These are phyloP conservation scores for Aspergillus japonicus DNA, from an alignment of 2,329 filamentous ascomycete genomes.

Conservation along the genomic window DNA sequence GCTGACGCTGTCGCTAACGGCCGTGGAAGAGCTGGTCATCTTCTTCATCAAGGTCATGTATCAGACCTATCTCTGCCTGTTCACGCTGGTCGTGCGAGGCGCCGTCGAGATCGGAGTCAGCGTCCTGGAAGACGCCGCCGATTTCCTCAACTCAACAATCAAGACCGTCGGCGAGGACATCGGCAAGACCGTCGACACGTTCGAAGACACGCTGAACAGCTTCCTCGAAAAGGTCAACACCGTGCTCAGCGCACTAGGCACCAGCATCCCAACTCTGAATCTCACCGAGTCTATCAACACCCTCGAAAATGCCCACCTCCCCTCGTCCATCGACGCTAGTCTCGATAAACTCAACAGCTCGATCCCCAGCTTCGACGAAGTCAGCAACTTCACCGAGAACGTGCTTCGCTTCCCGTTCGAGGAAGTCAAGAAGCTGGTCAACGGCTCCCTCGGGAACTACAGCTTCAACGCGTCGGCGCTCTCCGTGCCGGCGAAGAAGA, in stretches of 20 bases:
- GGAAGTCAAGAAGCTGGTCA: conserved; percentile 70
- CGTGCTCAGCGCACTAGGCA: conserved; percentile 51
- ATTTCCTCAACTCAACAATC: conserved; percentile 59
- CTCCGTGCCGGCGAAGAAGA: conserved; percentile 78
- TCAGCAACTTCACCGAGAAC: conserved; percentile 75
- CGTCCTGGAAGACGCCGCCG: conserved; percentile 59
- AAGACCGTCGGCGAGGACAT: conserved; percentile 48
- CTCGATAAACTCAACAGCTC: conserved; percentile 72
- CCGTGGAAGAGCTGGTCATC: conserved; percentile 80
- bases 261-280: conserved; percentile 58
- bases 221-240: conserved; percentile 57
- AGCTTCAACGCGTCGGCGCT: conserved; percentile 75
- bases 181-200: conserved; percentile 38
- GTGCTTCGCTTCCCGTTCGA: conserved; percentile 79
- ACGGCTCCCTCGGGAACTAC: conserved; percentile 69
- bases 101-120: conserved; percentile 69
- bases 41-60: conserved; percentile 93
- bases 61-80: conserved; percentile 84
- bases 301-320: conserved; percentile 69
- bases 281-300: conserved; percentile 63
- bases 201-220: conserved; percentile 57
- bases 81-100: conserved; percentile 77
- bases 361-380: conserved; percentile 78
- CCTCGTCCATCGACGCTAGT: conserved; percentile 65
- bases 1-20: conserved; percentile 75